A percentile compares a stretch with the other conserved stretches of the same genome.
Evolutionary conservation across 2,329 filamentous ascomycete species (phyloP).

Genomic region (Cladophialophora yegresii): DNA sequence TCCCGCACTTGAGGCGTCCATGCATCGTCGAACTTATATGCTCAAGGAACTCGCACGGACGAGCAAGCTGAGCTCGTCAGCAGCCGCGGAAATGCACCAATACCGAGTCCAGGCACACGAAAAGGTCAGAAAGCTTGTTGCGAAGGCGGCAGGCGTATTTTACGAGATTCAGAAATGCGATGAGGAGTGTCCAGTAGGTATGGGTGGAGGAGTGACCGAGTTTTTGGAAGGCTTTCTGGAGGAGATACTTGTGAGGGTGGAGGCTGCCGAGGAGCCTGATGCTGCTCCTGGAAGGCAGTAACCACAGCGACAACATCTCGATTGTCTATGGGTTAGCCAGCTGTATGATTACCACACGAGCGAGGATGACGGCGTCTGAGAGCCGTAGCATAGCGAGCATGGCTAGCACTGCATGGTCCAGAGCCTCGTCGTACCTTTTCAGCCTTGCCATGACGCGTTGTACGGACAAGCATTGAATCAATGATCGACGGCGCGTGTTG

Average conservation of each 20-base stretch:
- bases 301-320: slow-evolving; percentile 2
- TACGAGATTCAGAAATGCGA: slow-evolving; percentile 89
- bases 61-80: slow-evolving; percentile 36
- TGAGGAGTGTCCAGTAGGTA: slow-evolving; percentile 81
- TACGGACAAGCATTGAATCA: neutral
- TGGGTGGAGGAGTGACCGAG: slow-evolving; percentile 85
- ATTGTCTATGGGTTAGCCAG: slow-evolving; percentile 3
- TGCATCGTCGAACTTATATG: slow-evolving; percentile 71
- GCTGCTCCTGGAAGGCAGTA: slow-evolving; percentile 24
- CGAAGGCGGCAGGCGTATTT: slow-evolving; percentile 79
- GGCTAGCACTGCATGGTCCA: neutral
- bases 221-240: slow-evolving; percentile 92
- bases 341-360: slow-evolving; percentile 15
- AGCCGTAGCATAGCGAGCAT: neutral
- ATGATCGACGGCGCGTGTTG: neutral
- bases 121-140: slow-evolving; percentile 75
- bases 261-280: slow-evolving; percentile 70
- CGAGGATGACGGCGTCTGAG: neutral
- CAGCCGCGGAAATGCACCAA: slow-evolving; percentile 55
- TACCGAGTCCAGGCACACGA: slow-evolving; percentile 78
- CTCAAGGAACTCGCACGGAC: slow-evolving; percentile 49
- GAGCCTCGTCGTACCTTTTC: neutral
- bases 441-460: slow-evolving; percentile 19
- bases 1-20: slow-evolving; percentile 85
- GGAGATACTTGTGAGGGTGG: slow-evolving; percentile 87